Conservation (phyloP, 805 yeast genomes). For the Yamadazyma insecticola region DNA sequence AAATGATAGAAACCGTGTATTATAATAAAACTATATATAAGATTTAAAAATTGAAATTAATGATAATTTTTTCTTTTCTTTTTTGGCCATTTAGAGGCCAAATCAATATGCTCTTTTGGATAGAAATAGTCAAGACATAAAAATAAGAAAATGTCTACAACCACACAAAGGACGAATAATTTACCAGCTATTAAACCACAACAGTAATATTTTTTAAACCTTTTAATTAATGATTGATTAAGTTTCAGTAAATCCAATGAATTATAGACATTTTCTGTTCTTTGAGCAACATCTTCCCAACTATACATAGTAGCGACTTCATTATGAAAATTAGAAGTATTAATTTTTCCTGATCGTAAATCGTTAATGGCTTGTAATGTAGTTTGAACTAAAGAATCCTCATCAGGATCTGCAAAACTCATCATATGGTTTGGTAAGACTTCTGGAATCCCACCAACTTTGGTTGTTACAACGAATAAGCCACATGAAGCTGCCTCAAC, state of each 20-base stretch:
- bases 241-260: conserved; percentile 34
- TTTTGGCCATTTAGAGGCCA: conserved; percentile 75
- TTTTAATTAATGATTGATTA: conserved; percentile 51
- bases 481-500: conserved; percentile 99
- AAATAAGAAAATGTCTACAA: conserved; percentile 70
- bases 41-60: background rate
- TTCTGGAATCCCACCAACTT: conserved; percentile 97
- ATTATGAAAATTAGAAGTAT: conserved; percentile 72
- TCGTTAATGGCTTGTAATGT: conserved; percentile 64
- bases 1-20: conserved; percentile 3
- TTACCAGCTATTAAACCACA: conserved; percentile 86
- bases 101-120: conserved; percentile 69
- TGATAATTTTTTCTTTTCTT: conserved; percentile 4
- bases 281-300: conserved; percentile 82
- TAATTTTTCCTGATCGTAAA: conserved; percentile 53
- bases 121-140: conserved; percentile 62
- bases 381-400: conserved; percentile 70
- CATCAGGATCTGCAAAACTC: conserved; percentile 84
- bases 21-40: background rate
- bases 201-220: conserved; percentile 60
- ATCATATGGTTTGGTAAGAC: conserved; percentile 93
- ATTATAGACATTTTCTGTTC: conserved; percentile 82
- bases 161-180: conserved; percentile 71
- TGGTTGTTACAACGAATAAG: conserved; percentile 84
- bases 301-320: conserved; percentile 80